Base-by-base conservation (phyloP, 2,329 filamentous ascomycete genomes). In the Pestalotiopsis sp. region DNA sequence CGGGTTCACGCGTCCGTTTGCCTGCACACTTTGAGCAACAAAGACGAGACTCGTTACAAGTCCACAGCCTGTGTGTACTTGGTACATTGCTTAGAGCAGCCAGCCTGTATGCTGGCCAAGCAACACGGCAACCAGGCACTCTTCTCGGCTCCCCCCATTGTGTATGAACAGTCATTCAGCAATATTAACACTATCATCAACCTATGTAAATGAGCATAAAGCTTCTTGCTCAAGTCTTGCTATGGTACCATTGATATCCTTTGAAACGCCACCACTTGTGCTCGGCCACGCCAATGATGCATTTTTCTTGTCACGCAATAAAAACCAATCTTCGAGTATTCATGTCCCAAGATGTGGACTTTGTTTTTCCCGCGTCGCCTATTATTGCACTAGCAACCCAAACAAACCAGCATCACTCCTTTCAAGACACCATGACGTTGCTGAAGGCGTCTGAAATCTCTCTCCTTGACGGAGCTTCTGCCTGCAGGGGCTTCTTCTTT, bases 361-460 rank as follows among this genome's bases (percentile, higher is more conserved):
- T 6, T 13, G 39, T 20, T 17, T 52, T 52, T 52, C 17, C 17
- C 20, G 45, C 45, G 45, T 52, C 17, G 45, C 45, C 45, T 52
- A 52, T 52, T 52, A 20, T 52, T 52, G 20, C 17, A n/a, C n/a
- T 52, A 31, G n/a, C 64, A 61, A 39, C 5, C 69, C 70, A 14
- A 69, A 67, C n/a, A 9, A 3, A 3, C n/a, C 12, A 4, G 3
- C 64, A 4, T 3, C 14, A 31, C 41, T 31, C 45, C 69, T 66
- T 20, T 38, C 76, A 77, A 59, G 73, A 77, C 56, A 89, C 87
- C 84, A 89, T 85, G 64, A 89, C 80, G 74, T 85, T 88, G 70
- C 84, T 82, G 76, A 90, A 89, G 36, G 83, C 80, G 68, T 89
- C 84, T 17, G 84, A 84, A 68, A 89, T 89, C 63, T 89, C 85